Percentiles rank a stretch among this genome's conserved stretches.
Evolutionary conservation across 148 eudicot species (phyloP).

Genomic region (Drosera capensis): DNA sequence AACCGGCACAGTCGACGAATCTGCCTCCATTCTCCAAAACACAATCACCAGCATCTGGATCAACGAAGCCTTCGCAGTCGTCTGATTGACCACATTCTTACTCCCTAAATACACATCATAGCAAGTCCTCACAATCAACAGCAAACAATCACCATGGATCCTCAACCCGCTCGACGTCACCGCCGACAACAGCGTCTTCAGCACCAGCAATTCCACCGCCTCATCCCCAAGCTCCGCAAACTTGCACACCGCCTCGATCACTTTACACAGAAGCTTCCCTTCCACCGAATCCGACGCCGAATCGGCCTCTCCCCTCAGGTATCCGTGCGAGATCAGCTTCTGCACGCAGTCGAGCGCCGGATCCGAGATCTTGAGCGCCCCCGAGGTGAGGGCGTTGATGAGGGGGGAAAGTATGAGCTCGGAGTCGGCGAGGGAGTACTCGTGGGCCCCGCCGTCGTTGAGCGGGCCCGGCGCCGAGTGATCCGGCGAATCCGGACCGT

Average conservation of each 20-base stretch:
- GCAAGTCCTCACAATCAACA: slow-evolving; percentile 68
- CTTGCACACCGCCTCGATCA: slow-evolving; percentile 61
- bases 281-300: slow-evolving; percentile 34
- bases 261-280: slow-evolving; percentile 28
- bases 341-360: slow-evolving; percentile 60
- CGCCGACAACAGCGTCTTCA: slow-evolving; percentile 57
- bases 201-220: slow-evolving; percentile 43
- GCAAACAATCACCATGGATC: slow-evolving; percentile 77
- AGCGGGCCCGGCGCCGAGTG: slow-evolving; percentile 38
- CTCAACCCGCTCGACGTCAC: slow-evolving; percentile 62
- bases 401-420: slow-evolving; percentile 61
- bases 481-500: slow-evolving; percentile 19
- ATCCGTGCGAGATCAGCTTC: slow-evolving; percentile 63
- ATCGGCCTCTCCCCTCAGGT: slow-evolving; percentile 69
- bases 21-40: slow-evolving; percentile 92
- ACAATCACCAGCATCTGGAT: slow-evolving; percentile 96
- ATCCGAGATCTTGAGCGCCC: slow-evolving; percentile 50
- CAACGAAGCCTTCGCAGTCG: slow-evolving; percentile 85
- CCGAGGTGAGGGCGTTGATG: slow-evolving; percentile 36
- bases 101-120: slow-evolving; percentile 77
- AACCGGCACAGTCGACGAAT: slow-evolving; percentile 72
- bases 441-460: slow-evolving; percentile 29
- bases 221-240: slow-evolving; percentile 52
- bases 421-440: slow-evolving; percentile 42
- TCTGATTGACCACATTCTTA: slow-evolving; percentile 85